A percentile compares a stretch with the other conserved stretches of the same genome.
Evolutionary conservation across 306 rosid species (phyloP).

Genomic region (Prunus mira): DNA sequence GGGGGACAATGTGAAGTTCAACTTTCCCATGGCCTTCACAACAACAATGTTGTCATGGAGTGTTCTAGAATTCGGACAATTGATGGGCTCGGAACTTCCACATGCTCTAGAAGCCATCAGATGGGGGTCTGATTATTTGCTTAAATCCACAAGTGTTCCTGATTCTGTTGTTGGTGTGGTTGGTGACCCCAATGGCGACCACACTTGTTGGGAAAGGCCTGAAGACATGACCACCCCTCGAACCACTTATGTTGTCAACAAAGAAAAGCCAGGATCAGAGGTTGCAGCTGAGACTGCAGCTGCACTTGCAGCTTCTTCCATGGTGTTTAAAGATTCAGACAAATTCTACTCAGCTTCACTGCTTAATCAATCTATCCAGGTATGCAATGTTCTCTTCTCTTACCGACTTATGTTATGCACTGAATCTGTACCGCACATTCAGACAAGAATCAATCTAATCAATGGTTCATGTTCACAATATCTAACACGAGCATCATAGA

Average conservation of each 20-base stretch:
- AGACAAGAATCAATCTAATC: too few species aligned
- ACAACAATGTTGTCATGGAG: conserved; percentile 6
- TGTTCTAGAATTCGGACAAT: neutral
- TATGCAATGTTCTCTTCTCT: neutral
- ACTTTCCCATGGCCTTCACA: neutral
- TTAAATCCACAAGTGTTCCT: neutral
- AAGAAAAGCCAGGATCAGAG: conserved; percentile 1
- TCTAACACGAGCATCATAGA: neutral
- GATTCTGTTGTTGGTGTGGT: neutral
- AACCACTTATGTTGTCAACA: neutral
- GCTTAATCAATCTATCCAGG: neutral
- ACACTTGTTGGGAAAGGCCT: neutral
- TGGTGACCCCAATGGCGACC: neutral
- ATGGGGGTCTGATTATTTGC: neutral
- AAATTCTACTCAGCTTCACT: neutral
- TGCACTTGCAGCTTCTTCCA: conserved; percentile 1
- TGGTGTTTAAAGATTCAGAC: neutral
- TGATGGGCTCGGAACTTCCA: neutral
- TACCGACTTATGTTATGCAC: neutral
- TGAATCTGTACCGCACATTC: neutral
- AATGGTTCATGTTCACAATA: neutral
- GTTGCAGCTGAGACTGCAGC: conserved; percentile 4
- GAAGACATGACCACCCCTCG: neutral
- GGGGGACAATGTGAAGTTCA: neutral
- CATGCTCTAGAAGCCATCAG: neutral